A percentile compares a stretch with the other conserved stretches of the same genome.
These are phyloP conservation scores for Boletus rubroflammeus DNA, from an alignment of 768 basidiomycete genomes.

Conservation along the genomic window DNA sequence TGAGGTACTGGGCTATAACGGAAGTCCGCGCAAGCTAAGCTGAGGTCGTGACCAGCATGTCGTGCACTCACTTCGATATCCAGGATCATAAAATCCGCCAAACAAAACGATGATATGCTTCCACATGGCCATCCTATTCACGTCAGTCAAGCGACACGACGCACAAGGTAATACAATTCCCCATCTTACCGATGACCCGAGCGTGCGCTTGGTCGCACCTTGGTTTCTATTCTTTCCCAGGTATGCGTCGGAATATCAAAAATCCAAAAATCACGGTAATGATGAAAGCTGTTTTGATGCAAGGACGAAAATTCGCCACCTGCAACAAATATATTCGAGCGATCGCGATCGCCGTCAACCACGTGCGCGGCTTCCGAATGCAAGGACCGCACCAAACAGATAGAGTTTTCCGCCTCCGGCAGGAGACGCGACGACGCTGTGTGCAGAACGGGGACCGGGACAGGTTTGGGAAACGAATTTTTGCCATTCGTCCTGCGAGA, in stretches of 20 bases:
- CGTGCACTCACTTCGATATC: conserved; percentile 56
- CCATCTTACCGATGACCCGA: conserved; percentile 69
- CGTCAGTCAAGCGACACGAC: not conserved
- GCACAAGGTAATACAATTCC: not conserved
- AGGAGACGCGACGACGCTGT: conserved; percentile 72
- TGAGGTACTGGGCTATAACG: conserved; percentile 66
- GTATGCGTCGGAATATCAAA: conserved; percentile 75
- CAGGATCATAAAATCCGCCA: conserved; percentile 89
- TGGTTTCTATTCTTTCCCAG: conserved; percentile 91
- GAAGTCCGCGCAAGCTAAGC: not conserved
- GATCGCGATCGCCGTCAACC: not conserved
- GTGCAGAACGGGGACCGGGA: conserved; percentile 85
- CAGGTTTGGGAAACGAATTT: conserved; percentile 80
- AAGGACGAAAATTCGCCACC: conserved; percentile 86
- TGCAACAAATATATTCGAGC: conserved; percentile 22
- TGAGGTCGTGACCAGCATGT: not conserved
- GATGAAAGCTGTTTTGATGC: conserved; percentile 80
- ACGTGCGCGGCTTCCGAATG: not conserved
- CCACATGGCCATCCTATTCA: conserved; percentile 79
- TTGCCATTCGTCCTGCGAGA: conserved; percentile 77
- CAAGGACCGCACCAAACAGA: conserved; percentile 56
- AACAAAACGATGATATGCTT: conserved; percentile 85
- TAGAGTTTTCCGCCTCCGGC: conserved; percentile 84
- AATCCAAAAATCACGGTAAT: conserved; percentile 87
- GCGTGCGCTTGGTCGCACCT: conserved; percentile 71